These are phyloP conservation scores for Taiozyma onychis DNA, from an alignment of 1,139 yeast genomes.

Conservation along the genomic window DNA sequence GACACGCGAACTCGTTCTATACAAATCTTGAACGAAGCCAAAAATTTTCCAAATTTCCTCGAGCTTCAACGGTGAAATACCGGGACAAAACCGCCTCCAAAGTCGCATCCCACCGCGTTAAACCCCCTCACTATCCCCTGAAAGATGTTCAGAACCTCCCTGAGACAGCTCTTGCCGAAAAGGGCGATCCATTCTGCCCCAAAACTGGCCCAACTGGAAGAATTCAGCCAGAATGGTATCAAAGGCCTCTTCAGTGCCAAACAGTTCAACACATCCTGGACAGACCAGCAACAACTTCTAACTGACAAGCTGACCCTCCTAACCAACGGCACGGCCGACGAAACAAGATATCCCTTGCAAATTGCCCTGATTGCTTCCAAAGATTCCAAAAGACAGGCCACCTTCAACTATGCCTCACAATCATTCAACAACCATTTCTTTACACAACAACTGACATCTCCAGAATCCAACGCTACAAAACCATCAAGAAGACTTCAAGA, in stretches of 20 bases:
- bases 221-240: constrained; percentile 41
- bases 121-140: not conserved
- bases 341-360: constrained; percentile 72
- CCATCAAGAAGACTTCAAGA: constrained; percentile 44
- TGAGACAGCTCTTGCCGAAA: not conserved
- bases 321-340: constrained; percentile 77
- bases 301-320: constrained; percentile 65
- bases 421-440: constrained; percentile 90
- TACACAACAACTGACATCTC: constrained; percentile 54
- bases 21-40: no score
- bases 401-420: constrained; percentile 86
- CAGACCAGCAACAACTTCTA: constrained; percentile 66
- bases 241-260: constrained; percentile 63
- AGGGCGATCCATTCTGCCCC: constrained; percentile 33
- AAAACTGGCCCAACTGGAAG: constrained; percentile 37
- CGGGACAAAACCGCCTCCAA: no score
- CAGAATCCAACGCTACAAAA: constrained; percentile 29
- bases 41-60: not conserved
- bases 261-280: constrained; percentile 76
- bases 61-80: no score
- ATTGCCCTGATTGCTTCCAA: constrained; percentile 69
- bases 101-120: no score
- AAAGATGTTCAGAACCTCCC: not conserved
- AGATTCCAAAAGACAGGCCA: constrained; percentile 60
- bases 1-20: not conserved